Conservation (phyloP, 2,329 filamentous ascomycete genomes). For the Polytolypa hystricis region DNA sequence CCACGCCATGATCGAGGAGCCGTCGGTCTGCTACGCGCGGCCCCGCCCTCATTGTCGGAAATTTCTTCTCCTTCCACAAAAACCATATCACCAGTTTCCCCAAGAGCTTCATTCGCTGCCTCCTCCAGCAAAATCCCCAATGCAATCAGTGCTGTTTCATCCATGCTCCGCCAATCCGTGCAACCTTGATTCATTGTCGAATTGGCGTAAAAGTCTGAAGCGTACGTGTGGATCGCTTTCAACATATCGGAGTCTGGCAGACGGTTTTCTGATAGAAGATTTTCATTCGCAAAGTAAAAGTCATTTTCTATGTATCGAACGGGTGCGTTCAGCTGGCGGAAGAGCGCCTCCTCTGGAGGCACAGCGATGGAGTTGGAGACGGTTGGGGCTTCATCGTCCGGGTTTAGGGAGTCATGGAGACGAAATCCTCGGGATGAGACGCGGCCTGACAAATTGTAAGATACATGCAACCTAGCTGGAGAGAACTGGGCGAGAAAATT, state of each 20-base stretch:
- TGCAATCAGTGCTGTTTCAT: conserved; percentile 52
- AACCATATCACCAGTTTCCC: conserved; percentile 47
- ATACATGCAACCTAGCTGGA: background rate
- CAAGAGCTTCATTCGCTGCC: conserved; percentile 39
- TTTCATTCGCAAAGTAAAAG: conserved; percentile 43
- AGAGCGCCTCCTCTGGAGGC: conserved; percentile 49
- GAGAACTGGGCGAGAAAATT: background rate
- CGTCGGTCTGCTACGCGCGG: conserved; percentile 6
- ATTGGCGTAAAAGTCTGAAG: conserved; percentile 43
- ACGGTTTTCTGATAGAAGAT: conserved; percentile 26
- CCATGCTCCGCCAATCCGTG: conserved; percentile 42
- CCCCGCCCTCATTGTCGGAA: conserved; percentile 14
- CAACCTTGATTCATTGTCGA: conserved; percentile 22
- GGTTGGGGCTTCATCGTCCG: conserved; percentile 23
- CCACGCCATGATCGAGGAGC: conserved; percentile 4
- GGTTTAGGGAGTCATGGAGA: conserved; percentile 11
- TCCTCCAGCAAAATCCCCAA: conserved; percentile 52
- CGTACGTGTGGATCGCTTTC: conserved; percentile 46
- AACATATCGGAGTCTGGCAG: conserved; percentile 48
- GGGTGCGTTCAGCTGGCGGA: conserved; percentile 41
- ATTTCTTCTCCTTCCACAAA: conserved; percentile 40
- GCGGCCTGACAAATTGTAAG: conserved; percentile 30
- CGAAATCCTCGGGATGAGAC: conserved; percentile 32
- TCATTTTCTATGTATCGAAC: conserved; percentile 43
- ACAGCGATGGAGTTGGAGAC: conserved; percentile 30